Percentiles rank a stretch among this genome's conserved stretches.
These are phyloP conservation scores for Paecilomyces niveus DNA, from an alignment of 2,329 filamentous ascomycete genomes.

Conservation along the genomic window DNA sequence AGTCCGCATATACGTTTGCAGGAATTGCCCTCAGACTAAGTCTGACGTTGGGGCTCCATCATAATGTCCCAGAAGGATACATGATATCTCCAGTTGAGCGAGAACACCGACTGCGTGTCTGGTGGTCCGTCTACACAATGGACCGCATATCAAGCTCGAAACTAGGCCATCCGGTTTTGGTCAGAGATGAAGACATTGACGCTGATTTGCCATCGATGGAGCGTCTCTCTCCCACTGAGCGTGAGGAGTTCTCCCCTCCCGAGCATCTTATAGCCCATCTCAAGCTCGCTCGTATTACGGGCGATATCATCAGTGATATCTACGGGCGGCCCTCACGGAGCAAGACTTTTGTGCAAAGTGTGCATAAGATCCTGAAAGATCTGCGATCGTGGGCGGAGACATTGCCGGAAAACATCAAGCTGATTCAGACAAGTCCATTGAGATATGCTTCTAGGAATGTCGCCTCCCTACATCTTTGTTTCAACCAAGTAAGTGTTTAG, in stretches of 20 bases:
- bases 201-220: slow-evolving; percentile 10
- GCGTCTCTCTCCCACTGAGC: slow-evolving; percentile 4
- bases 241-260: slow-evolving; percentile 8
- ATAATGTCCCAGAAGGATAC: slow-evolving; percentile 8
- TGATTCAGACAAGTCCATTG: slow-evolving; percentile 4
- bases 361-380: slow-evolving; percentile 9
- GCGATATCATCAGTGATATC: slow-evolving; percentile 10
- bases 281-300: slow-evolving; percentile 7
- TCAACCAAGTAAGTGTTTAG: slow-evolving; percentile 6
- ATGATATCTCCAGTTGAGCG: slow-evolving; percentile 7
- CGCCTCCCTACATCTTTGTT: slow-evolving; percentile 9
- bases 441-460: slow-evolving; percentile 8
- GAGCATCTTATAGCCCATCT: slow-evolving; percentile 8
- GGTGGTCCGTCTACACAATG: slow-evolving; percentile 10
- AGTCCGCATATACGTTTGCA: slow-evolving; percentile 9
- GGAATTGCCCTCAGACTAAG: slow-evolving; percentile 9
- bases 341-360: slow-evolving; percentile 9
- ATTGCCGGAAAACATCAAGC: slow-evolving; percentile 7
- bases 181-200: slow-evolving; percentile 8
- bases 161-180: slow-evolving; percentile 8
- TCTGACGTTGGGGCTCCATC: slow-evolving; percentile 8
- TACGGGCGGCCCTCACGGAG: slow-evolving; percentile 6
- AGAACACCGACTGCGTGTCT: slow-evolving; percentile 8
- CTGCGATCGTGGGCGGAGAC: slow-evolving; percentile 9
- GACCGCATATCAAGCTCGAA: slow-evolving; percentile 10